Evolutionary conservation across 169 alveolate species (phyloP), one percentile per base, ranked within the genome.

Genomic region (Cryptosporidium meleagridis): DNA sequence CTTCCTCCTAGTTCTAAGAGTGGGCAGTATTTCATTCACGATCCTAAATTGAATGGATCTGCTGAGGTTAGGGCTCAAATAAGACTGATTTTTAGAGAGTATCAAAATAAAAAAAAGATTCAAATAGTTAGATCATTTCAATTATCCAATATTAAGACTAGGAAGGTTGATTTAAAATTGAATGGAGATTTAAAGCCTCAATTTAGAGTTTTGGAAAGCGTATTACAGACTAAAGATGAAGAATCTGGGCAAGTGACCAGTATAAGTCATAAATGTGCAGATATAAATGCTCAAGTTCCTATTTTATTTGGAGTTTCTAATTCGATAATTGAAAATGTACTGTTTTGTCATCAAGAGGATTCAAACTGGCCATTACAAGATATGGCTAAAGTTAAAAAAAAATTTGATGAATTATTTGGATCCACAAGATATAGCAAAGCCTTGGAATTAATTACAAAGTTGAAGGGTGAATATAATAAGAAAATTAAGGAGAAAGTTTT

Each of bases 321-420:
- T 71, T 98, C 99, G 3, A 93, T 98, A 18, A 93, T 97, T 59
- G 99, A 97, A 85, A 96, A 96, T 91, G 99, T 98, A 23, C 93
- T 96, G n/a, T 97, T 98, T 92, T 98, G 99, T 85, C 99, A 98
- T 91, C 99, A 98, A 89, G 99, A 98, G 91, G 99, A 98, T 71
- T 96, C 96, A 58, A 94, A 95, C 69, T 98, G 99, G 99, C 99
- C 99, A 26, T 94, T 98, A 86, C 94, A 96, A 75, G 99, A 97
- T 33, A 91, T 95, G 44, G 92, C 96, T 37, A 96, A 96, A 85
- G 95, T 98, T 59, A 98, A 98, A 94, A 96, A 98, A 91, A 96
- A 96, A 71, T 98, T 98, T 91, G 99, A 98, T 89, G 99, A 97
- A 85, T 94, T 98, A 18, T 97, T 98, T 84, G 99, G 98, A 52